These are phyloP conservation scores for Xanthoceras sorbifolium DNA, from an alignment of 345 rosid species.

Conservation along the genomic window DNA sequence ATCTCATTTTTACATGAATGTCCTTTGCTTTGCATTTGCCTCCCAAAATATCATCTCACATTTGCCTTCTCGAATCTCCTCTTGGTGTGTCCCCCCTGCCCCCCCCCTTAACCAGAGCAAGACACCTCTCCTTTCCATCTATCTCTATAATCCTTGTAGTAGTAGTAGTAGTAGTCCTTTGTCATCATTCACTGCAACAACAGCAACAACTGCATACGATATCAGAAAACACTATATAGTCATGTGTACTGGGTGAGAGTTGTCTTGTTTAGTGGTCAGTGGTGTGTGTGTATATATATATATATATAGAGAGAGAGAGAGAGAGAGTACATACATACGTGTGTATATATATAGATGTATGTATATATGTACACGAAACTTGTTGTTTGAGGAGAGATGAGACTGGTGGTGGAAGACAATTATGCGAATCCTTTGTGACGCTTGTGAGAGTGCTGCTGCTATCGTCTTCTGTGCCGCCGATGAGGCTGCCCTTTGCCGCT, in stretches of 20 bases:
- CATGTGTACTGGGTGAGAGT: not conserved
- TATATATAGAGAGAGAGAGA: not conserved
- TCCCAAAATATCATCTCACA: not conserved
- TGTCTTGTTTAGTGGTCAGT: not conserved
- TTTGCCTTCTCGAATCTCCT: not conserved
- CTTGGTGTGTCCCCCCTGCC: not conserved
- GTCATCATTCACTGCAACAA: not conserved
- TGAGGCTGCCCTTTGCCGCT: slow-evolving; percentile 81
- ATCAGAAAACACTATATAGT: not conserved
- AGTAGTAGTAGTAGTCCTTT: not conserved
- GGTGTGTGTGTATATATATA: not conserved
- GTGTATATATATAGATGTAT: not conserved
- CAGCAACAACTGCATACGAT: not conserved
- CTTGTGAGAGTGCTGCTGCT: slow-evolving; percentile 91
- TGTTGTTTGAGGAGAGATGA: slow-evolving; percentile 39
- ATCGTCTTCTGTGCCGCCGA: slow-evolving; percentile 84
- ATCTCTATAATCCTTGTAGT: not conserved
- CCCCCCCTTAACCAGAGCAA: not conserved
- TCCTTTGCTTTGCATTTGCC: too few species aligned
- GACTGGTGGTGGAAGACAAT: slow-evolving; percentile 29
- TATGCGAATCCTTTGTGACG: slow-evolving; percentile 85
- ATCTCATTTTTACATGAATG: not conserved
- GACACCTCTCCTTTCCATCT: not conserved
- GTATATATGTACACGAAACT: not conserved
- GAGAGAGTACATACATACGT: not conserved